Evolutionary conservation across 2,329 filamentous ascomycete genomes (phyloP).

Genomic region (Didymella exigua): DNA sequence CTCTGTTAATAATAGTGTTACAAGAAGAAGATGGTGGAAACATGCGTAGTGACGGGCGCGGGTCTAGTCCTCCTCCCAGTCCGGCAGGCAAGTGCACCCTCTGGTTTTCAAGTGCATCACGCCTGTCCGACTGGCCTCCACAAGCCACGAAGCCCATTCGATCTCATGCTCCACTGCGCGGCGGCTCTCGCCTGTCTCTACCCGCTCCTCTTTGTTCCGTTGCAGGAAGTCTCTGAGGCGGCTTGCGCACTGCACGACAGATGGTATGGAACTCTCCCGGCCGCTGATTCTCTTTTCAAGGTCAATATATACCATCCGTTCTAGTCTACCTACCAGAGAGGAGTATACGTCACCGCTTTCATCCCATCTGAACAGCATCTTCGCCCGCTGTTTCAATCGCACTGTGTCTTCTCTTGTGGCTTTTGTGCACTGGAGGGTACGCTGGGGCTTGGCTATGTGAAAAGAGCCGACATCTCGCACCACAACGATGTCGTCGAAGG

Average conservation of each 20-base stretch:
- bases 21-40: not conserved
- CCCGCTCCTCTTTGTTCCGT: constrained; percentile 20
- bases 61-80: constrained; percentile 28
- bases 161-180: constrained; percentile 34
- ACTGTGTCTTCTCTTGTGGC: constrained; percentile 31
- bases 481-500: constrained; percentile 33
- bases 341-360: constrained; percentile 28
- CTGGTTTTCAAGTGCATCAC: constrained; percentile 39
- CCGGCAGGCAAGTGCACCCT: constrained; percentile 33
- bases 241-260: constrained; percentile 16
- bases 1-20: not conserved
- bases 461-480: constrained; percentile 28
- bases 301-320: constrained; percentile 11
- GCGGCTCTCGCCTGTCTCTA: constrained; percentile 31
- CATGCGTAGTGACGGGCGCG: not conserved
- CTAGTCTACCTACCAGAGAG: constrained; percentile 13
- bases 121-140: constrained; percentile 27
- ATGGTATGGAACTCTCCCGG: not conserved
- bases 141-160: constrained; percentile 40
- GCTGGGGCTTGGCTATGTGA: constrained; percentile 24
- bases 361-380: constrained; percentile 23
- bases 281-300: not conserved
- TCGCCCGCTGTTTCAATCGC: constrained; percentile 23
- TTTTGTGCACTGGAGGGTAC: constrained; percentile 28
- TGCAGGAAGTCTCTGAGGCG: constrained; percentile 28